Evolutionary conservation across 306 rosid genomes (phyloP), one percentile per base, ranked within the genome.

Genomic region (Quercus berberidifolia): DNA sequence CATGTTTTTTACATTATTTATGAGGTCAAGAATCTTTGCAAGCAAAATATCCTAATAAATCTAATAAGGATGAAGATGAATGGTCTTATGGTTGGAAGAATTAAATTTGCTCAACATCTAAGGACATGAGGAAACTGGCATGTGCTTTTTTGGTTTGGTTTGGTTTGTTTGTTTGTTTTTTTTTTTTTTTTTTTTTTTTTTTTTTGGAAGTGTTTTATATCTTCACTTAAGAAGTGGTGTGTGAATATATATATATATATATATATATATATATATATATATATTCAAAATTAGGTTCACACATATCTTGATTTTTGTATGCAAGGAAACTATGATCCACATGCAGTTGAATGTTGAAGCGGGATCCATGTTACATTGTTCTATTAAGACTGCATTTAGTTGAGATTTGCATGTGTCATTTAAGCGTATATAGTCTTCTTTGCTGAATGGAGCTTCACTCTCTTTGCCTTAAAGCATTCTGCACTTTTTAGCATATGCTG

Each of bases 41-140:
- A 64, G 31, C 78, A 5, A 89, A 85, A 63, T 43, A 74, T 59
- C 83, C 88, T 51, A 73, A 74, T 43, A 8, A 75, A 38, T 90
- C 93, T 79, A 80, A 23, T 28, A 78, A 76, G 0, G 84, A 90
- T 74, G 96, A 93, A 82, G 90, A 83, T 60, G 97, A 91, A 72
- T 93, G 97, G 98, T 88, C 94, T 73, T 98, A 92, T 86, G 96
- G 96, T 74, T 90, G 99, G 97, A 90, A 91, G 82, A 83, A 81
- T 11, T 46, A 76, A 57, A 8, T 78, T 68, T 78, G 38, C 13
- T 55, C 25, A 46, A 51, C 20, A 54, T 43, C 71, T 3, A 3
- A 21, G 11, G 58, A 4, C 5, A 21, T 26, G 3, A 75, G n/a
- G 41, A 33, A 38, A 4, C 6, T 5, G 8, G 5, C 21, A 18